Base-by-base conservation (phyloP, 345 rosid genomes). In the Eucalyptus fibrosa region DNA sequence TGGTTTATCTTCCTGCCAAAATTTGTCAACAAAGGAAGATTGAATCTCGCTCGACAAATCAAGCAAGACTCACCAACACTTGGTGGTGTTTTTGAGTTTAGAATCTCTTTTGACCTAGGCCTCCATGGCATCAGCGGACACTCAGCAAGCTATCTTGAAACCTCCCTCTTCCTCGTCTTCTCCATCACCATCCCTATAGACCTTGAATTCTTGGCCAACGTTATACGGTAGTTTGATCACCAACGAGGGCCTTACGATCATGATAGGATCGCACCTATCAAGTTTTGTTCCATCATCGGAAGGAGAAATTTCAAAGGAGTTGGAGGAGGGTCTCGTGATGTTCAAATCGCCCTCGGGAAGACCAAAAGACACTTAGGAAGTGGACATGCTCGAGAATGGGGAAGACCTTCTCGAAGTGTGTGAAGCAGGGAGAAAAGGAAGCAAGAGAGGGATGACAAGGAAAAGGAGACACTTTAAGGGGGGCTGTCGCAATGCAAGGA, bases 121-220 rank as follows among this genome's bases (percentile, higher is more conserved):
- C 96, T 97, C 89, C 92, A 93, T 23, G 98, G 99, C 34, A 97
- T 94, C 56, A 95, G 95, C 80, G 97, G 98, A 40, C 95, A 93
- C 86, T 88, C 89, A 40, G 56, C 92, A 30, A 90, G 37, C 19
- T 9, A 91, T 92, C 88, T 92, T 92, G 92, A 91, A 92, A 60
- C 94, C 96, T 62, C 88, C 92, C 30, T 50, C 53, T 50, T 88
- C 91, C 3, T 87, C 88, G 24, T 87, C 87, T 55, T 91, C 86
- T 89, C 53, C 53, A 50, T 50, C 53, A 8, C 53, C 53, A 50
- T 50, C 53, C 53, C 87, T 83, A 24, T 67, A 11, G 21, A 32
- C 80, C 40, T 16, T 67, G 40, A 67, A 32, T 67, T 67, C 45
- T 72, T 72, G 24, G 26, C 26, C 13, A 7, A 18, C 44, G 7